phyloP scores from a whole-genome alignment of 2,329 filamentous ascomycete species.

The Aspergillus sp. region DNA sequence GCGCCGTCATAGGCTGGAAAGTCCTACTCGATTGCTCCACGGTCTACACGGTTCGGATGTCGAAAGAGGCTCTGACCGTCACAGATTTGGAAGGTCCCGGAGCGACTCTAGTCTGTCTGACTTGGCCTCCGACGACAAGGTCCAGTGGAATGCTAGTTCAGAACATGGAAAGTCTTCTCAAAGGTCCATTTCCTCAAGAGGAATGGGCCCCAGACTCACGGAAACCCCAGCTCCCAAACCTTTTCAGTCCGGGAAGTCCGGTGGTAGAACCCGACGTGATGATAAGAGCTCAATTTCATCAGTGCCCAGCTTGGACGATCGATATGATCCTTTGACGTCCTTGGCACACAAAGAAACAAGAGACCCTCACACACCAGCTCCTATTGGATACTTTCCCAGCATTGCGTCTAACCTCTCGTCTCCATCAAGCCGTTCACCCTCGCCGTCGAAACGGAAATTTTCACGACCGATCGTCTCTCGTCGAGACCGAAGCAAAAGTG shows the following conservation, averaged over 20 bases:
- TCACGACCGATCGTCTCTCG: conserved; percentile 41
- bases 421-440: conserved; percentile 60
- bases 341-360: conserved; percentile 47
- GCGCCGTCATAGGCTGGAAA: conserved; percentile 61
- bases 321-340: conserved; percentile 35
- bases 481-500: conserved; percentile 38
- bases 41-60: conserved; percentile 53
- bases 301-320: conserved; percentile 42
- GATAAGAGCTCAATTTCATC: conserved; percentile 58
- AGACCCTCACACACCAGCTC: conserved; percentile 39
- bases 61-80: conserved; percentile 52
- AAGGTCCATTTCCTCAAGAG: conserved; percentile 8
- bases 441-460: conserved; percentile 60
- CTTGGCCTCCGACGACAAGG: conserved; percentile 31
- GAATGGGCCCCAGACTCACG: background rate
- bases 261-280: conserved; percentile 50
- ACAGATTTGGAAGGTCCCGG: conserved; percentile 54
- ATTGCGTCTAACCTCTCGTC: conserved; percentile 65
- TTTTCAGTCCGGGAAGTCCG: background rate
- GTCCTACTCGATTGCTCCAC: conserved; percentile 56
- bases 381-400: conserved; percentile 52
- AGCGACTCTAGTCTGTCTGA: conserved; percentile 58
- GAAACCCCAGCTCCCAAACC: background rate
- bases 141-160: conserved; percentile 8
- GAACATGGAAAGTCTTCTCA: conserved; percentile 1